These are phyloP conservation scores for Cochlearia excelsa DNA, from an alignment of 345 rosid genomes.

Conservation along the genomic window DNA sequence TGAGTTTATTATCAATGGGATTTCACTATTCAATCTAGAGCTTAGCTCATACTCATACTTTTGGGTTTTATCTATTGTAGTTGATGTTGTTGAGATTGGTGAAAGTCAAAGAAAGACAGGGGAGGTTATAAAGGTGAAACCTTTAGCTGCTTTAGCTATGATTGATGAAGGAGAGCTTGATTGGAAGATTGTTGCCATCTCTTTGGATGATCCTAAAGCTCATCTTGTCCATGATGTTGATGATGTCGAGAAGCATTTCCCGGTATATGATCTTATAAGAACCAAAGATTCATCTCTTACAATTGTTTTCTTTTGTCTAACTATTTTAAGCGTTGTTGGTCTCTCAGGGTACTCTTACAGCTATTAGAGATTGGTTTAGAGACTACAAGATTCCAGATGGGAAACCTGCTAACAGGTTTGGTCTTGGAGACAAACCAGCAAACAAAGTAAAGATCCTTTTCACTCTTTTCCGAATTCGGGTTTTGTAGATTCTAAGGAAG, in stretches of 20 bases:
- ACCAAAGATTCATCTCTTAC: not conserved
- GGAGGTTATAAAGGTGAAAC: conserved; percentile 75
- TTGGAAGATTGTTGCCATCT: conserved; percentile 94
- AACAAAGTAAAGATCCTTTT: conserved; percentile 50
- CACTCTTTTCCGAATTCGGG: not conserved
- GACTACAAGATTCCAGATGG: conserved; percentile 98
- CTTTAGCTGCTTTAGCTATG: conserved; percentile 90
- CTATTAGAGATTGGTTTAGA: conserved; percentile 92
- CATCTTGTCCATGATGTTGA: conserved; percentile 82
- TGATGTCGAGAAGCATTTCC: conserved; percentile 91
- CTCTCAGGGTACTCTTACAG: conserved; percentile 76
- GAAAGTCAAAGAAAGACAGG: conserved; percentile 63
- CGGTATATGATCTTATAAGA: conserved; percentile 39
- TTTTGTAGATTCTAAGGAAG: not conserved
- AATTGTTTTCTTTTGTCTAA: not conserved
- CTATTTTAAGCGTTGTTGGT: conserved; percentile 4
- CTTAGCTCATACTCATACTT: too few species aligned
- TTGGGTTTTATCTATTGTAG: too few species aligned
- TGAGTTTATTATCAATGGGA: too few species aligned
- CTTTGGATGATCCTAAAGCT: conserved; percentile 92
- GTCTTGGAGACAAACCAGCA: conserved; percentile 88
- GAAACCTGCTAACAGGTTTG: conserved; percentile 95
- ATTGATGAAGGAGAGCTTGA: conserved; percentile 98
- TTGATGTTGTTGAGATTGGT: conserved; percentile 96
- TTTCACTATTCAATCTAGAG: too few species aligned